Base-by-base conservation (phyloP, 2,329 filamentous ascomycete genomes). In the Cladophialophora chaetospira region DNA sequence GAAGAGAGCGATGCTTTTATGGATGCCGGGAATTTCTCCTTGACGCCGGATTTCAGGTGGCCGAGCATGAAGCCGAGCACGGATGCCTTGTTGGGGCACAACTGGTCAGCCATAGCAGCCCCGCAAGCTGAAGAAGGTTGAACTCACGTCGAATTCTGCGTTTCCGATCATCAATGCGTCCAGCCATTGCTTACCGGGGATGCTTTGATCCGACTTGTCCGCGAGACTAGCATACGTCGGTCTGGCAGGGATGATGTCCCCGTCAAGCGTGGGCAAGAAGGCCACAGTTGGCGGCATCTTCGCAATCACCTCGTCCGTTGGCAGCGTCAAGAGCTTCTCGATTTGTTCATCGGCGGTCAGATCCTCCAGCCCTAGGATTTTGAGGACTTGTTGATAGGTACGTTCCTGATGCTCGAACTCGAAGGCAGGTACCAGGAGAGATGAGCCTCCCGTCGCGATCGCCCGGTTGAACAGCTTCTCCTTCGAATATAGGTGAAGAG, bases 151-250 rank as follows among this genome's bases (percentile, higher is more conserved):
- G 43, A 77, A 71, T 55, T 75, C 70, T 19, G 75, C 75, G 56
- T 80, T 74, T 13, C 79, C 79, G 35, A 81, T 73, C 57, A 80
- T 70, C 9, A 81, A 55, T n/a, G 71, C 69, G 31, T 73, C 66
- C 55, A 74, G 79, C 78, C 78, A 81, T 8, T 69, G 66, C 33
- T 71, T 73, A 0, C 74, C 78, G 4, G 72, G 71, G 28, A 77
- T 68, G 31, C 33, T 56, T 9, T 25, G 23, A 29, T 72, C 52
- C 13, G 63, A 66, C 2, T 69, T 67, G 8, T 66, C 58, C 4
- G 43, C 54, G 15, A 65, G 58, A 21, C 55, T 64, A 28, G 67
- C 58, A 42, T 65, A 60, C 10, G 65, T 57, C 5, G 56, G 46
- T 17, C 54, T 50, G 43, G 19, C 56, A 25, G 68, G 66, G 10